These are phyloP conservation scores for Populus trichocarpa DNA, from an alignment of 441 rosid species.

Conservation along the genomic window DNA sequence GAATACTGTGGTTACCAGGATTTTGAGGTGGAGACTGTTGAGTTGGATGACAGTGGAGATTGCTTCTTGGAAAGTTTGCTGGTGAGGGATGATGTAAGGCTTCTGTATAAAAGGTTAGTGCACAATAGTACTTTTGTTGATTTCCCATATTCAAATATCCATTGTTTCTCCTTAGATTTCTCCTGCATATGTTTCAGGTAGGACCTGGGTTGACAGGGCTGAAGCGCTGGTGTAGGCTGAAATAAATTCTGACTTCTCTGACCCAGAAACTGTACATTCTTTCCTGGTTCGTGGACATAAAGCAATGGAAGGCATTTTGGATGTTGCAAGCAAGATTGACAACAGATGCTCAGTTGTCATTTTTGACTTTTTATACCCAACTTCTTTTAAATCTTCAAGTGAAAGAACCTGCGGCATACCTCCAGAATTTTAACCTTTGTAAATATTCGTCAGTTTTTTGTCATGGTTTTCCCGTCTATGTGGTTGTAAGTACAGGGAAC, in stretches of 20 bases:
- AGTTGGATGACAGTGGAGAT: conserved; percentile 54
- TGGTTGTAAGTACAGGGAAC: neutral
- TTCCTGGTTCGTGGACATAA: neutral
- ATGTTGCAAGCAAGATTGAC: conserved; percentile 1
- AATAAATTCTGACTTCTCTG: neutral
- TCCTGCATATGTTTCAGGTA: conserved; percentile 34
- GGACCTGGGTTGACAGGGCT: neutral
- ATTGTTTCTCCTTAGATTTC: neutral
- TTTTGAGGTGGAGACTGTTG: conserved; percentile 47
- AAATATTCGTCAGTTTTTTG: neutral
- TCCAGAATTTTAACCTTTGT: neutral
- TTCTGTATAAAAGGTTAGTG: conserved; percentile 58
- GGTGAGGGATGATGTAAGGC: conserved; percentile 45
- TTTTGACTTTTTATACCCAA: neutral
- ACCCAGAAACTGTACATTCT: neutral
- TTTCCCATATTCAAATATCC: neutral
- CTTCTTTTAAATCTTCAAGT: neutral
- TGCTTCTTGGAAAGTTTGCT: conserved; percentile 42
- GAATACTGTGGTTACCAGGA: conserved; percentile 51
- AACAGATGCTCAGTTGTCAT: neutral
- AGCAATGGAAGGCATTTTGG: neutral
- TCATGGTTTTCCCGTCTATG: neutral
- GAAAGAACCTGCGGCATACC: neutral
- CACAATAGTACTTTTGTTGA: neutral
- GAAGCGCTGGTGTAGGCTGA: neutral